These are phyloP conservation scores for Murraya paniculata DNA, from an alignment of 345 rosid species.

Conservation along the genomic window DNA sequence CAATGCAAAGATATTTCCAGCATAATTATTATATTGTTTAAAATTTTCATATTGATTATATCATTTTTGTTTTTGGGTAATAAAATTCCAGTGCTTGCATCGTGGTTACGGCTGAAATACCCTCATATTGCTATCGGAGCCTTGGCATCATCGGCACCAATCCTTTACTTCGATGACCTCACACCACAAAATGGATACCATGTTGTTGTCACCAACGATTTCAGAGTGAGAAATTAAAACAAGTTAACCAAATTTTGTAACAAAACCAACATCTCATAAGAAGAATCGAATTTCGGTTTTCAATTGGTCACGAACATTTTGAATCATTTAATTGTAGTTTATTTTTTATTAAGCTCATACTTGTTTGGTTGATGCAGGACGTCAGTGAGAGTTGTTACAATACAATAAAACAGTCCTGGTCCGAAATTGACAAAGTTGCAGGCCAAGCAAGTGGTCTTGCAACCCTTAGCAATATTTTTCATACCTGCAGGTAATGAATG, in stretches of 20 bases:
- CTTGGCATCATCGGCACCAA: slow-evolving; percentile 31
- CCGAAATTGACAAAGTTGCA: slow-evolving; percentile 27
- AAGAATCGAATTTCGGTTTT: no score
- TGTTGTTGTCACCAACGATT: slow-evolving; percentile 23
- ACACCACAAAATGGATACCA: slow-evolving; percentile 25
- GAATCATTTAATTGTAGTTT: no score
- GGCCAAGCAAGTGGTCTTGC: slow-evolving; percentile 16
- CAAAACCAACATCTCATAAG: no score
- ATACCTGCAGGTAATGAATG: slow-evolving; percentile 17
- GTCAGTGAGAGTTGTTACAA: slow-evolving; percentile 29
- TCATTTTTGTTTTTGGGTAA: background rate
- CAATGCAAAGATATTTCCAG: background rate
- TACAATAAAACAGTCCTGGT: slow-evolving; percentile 28
- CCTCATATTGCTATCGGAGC: slow-evolving; percentile 25
- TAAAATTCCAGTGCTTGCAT: slow-evolving; percentile 24
- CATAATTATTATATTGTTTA: no score
- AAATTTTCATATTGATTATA: no score
- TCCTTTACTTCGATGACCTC: slow-evolving; percentile 28
- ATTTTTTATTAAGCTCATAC: background rate
- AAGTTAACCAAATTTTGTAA: no score
- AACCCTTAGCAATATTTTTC: slow-evolving; percentile 15
- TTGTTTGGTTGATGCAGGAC: slow-evolving; percentile 8
- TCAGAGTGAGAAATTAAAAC: slow-evolving; percentile 11
- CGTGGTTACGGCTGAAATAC: slow-evolving; percentile 35
- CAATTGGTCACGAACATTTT: no score